Evolutionary conservation across 2,329 filamentous ascomycete genomes (phyloP).

Genomic region (Capronia epimyces): DNA sequence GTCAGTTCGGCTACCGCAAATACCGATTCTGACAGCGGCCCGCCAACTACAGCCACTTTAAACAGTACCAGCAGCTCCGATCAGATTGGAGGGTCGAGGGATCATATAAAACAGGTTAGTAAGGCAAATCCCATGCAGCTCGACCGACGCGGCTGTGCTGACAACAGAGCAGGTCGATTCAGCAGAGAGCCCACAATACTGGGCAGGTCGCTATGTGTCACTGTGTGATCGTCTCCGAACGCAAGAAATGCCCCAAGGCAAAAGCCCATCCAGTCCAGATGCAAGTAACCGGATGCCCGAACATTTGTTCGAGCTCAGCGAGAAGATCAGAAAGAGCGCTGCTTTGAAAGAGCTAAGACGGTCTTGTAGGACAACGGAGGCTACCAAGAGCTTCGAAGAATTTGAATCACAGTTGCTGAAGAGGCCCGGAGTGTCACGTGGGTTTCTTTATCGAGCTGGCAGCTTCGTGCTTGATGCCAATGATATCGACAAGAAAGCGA

Average conservation of each 20-base stretch:
- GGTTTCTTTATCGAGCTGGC: slow-evolving; percentile 8
- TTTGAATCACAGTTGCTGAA: slow-evolving; percentile 19
- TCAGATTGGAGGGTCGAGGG: not conserved
- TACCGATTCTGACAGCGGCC: not conserved
- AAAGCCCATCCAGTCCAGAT: not conserved
- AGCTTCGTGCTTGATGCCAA: not conserved
- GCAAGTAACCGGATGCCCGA: slow-evolving; percentile 8
- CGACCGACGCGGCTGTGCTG: not conserved
- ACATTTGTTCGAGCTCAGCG: slow-evolving; percentile 11
- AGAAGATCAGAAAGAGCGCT: slow-evolving; percentile 11
- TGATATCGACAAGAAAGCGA: not conserved
- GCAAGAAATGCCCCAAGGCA: slow-evolving; percentile 4
- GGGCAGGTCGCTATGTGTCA: slow-evolving; percentile 24
- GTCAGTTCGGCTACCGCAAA: slow-evolving; percentile 15
- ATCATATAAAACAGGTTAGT: slow-evolving; percentile 14
- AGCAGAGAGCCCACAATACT: slow-evolving; percentile 18
- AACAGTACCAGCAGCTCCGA: slow-evolving; percentile 7
- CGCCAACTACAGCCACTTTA: slow-evolving; percentile 7
- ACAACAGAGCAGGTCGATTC: slow-evolving; percentile 17
- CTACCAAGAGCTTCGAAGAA: slow-evolving; percentile 20
- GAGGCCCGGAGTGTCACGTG: slow-evolving; percentile 7
- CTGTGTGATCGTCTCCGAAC: slow-evolving; percentile 20
- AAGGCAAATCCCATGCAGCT: not conserved
- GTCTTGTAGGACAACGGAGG: slow-evolving; percentile 20
- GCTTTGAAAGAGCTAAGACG: slow-evolving; percentile 18